These are phyloP conservation scores for Pseudogymnoascus sp. DNA, from an alignment of 2,329 filamentous ascomycete species.

Conservation along the genomic window DNA sequence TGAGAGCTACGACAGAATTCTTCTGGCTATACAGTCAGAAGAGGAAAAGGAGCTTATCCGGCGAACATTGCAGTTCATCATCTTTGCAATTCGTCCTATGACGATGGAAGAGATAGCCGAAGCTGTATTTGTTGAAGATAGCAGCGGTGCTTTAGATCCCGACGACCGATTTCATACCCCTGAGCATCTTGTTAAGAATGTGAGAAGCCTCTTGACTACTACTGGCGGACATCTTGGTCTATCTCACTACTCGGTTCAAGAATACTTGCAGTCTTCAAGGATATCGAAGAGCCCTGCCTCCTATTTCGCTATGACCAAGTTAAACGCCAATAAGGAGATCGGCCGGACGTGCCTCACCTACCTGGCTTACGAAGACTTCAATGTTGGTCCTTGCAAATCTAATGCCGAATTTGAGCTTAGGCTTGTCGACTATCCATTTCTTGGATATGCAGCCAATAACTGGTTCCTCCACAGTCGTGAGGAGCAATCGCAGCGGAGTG, in stretches of 20 bases:
- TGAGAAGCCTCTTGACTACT: constrained; percentile 17
- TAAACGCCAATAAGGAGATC: background rate
- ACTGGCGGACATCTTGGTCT: constrained; percentile 18
- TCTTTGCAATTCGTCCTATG: constrained; percentile 1
- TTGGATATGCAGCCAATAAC: background rate
- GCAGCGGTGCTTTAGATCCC: constrained; percentile 12
- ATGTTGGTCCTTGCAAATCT: background rate
- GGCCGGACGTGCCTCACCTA: background rate
- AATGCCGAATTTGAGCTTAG: background rate
- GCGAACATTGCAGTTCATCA: constrained; percentile 16
- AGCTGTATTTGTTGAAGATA: constrained; percentile 16
- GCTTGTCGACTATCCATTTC: background rate
- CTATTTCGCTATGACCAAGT: background rate
- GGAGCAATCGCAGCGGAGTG: background rate
- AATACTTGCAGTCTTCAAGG: background rate
- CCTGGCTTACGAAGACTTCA: background rate
- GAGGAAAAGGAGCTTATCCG: constrained; percentile 16
- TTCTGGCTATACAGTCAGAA: constrained; percentile 11
- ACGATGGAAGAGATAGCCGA: constrained; percentile 12
- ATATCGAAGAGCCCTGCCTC: background rate
- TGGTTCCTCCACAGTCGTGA: background rate
- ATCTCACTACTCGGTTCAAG: constrained; percentile 24
- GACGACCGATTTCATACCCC: background rate
- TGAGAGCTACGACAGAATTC: constrained; percentile 23
- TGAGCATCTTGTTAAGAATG: constrained; percentile 13